Percentiles rank a stretch among this genome's conserved stretches.
Conservation (phyloP, 208 protist species). For the Strigomonas culicis region DNA sequence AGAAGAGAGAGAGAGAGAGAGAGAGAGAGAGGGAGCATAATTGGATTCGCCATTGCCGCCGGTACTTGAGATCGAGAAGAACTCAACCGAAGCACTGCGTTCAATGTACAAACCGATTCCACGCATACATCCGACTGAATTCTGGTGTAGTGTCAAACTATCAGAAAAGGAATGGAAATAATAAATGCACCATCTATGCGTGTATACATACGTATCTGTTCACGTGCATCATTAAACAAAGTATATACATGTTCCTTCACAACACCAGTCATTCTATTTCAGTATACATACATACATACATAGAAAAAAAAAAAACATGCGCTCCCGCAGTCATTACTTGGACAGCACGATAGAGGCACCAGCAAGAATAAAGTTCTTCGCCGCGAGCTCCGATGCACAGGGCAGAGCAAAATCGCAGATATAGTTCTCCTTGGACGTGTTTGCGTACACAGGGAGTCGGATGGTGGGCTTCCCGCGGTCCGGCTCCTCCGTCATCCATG, state of each 20-base stretch:
- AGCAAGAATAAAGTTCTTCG: slow-evolving; percentile 79
- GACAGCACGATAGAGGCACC: slow-evolving; percentile 87
- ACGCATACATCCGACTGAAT: no score
- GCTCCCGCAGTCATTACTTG: slow-evolving; percentile 27
- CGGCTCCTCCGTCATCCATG: slow-evolving; percentile 42
- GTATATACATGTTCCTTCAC: no score
- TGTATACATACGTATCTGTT: background rate
- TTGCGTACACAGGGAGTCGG: slow-evolving; percentile 83
- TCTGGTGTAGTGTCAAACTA: no score
- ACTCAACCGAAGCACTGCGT: no score
- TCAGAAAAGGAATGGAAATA: background rate
- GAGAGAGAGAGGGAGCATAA: no score
- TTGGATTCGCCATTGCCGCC: no score
- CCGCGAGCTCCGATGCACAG: slow-evolving; percentile 53
- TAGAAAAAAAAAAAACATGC: background rate
- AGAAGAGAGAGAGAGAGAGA: no score
- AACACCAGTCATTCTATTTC: no score
- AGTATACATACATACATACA: background rate
- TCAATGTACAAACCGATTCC: no score
- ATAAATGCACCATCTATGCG: background rate
- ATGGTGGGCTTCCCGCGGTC: slow-evolving; percentile 20
- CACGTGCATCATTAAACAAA: background rate
- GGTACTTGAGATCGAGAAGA: no score
- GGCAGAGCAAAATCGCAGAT: slow-evolving; percentile 85
- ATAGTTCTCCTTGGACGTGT: slow-evolving; percentile 74